Percentiles rank a stretch among this genome's conserved stretches.
Conservation (phyloP, 352 stramenopile genomes). For the Phytophthora boehmeriae region DNA sequence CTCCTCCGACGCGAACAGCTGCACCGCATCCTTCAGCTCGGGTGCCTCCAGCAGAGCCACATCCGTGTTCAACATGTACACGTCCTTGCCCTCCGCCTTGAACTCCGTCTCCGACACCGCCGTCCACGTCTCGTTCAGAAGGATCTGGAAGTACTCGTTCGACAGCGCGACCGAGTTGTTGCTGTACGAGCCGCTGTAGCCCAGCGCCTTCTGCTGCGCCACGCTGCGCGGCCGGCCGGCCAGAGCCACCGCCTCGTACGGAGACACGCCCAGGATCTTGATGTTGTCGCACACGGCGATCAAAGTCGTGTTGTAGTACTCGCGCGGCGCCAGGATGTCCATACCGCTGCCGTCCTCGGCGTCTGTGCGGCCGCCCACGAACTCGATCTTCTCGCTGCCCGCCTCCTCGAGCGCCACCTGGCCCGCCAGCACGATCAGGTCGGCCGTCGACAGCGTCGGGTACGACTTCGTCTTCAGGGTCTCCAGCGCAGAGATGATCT, state of each 20-base stretch:
- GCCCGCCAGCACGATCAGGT: constrained; percentile 92
- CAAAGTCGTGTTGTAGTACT: constrained; percentile 74
- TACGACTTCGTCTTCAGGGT: constrained; percentile 86
- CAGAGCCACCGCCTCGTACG: constrained; percentile 93
- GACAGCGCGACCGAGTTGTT: constrained; percentile 78
- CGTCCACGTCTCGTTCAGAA: constrained; percentile 24
- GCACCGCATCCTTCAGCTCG: constrained; percentile 18
- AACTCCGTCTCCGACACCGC: constrained; percentile 25
- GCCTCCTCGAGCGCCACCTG: constrained; percentile 38
- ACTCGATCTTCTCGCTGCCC: constrained; percentile 18
- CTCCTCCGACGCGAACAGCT: constrained; percentile 19
- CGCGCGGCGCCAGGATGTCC: constrained; percentile 90
- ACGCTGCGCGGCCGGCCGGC: constrained; percentile 87
- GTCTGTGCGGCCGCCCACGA: constrained; percentile 54
- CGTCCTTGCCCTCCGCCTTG: constrained; percentile 23
- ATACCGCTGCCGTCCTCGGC: constrained; percentile 63
- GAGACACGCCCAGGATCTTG: constrained; percentile 89
- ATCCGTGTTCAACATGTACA: constrained; percentile 25
- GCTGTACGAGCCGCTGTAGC: constrained; percentile 85
- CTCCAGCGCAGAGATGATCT: constrained; percentile 77
- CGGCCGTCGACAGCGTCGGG: constrained; percentile 87
- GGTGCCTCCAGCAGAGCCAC: constrained; percentile 19
- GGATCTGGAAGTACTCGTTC: constrained; percentile 43
- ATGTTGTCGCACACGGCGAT: constrained; percentile 92
- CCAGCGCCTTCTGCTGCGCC: constrained; percentile 86